Base-by-base conservation (phyloP, 2,329 filamentous ascomycete species). In the Uncinocarpus reesii region DNA sequence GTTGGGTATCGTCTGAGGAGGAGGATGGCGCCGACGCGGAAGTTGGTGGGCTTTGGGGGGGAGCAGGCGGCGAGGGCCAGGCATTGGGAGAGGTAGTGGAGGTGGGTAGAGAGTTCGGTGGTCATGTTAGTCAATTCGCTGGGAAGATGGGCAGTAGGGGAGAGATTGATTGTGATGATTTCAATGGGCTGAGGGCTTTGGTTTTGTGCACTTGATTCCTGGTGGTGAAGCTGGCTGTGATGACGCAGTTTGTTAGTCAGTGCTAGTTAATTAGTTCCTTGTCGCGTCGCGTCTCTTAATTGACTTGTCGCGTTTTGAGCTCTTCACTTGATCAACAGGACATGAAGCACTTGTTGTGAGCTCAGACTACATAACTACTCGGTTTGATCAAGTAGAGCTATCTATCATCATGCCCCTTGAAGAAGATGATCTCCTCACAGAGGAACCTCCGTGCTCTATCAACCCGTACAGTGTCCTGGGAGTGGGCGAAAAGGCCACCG, bases 21-120 rank as follows among this genome's bases (percentile, higher is more conserved):
- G 32, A 96, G 74, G n/a, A 95, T 66, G n/a, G 92, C 92, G 35
- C 92, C 92, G 18, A 98, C 89, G 51, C 90, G 80, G 71, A 88
- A 98, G 65, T 96, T 96, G 44, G 86, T 88, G 2, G 89, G 84
- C 59, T 84, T 88, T 23, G 87, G 86, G 1, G 86, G 85, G 8
- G 89, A 94, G 54, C 83, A 77, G 29, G 76, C 74, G 10, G 92
- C 89, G 53, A 88, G 74, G n/a, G 75, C 69, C 49, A 96, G 77
- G 31, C 87, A 87, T 48, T 83, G 71, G 47, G 72, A 76, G 72
- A 96, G 84, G 61, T 79, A 79, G 49, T 61, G 52, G 34, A 62
- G 51, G 52, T 70, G 68, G 20, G 60, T 56, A 43, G 64, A 43
- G 53, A 45, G 36, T 26, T 32, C 23, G 15, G 23, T 16, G 24